Conservation (phyloP, 106 monocot species). For the Ottelia alismoides region DNA sequence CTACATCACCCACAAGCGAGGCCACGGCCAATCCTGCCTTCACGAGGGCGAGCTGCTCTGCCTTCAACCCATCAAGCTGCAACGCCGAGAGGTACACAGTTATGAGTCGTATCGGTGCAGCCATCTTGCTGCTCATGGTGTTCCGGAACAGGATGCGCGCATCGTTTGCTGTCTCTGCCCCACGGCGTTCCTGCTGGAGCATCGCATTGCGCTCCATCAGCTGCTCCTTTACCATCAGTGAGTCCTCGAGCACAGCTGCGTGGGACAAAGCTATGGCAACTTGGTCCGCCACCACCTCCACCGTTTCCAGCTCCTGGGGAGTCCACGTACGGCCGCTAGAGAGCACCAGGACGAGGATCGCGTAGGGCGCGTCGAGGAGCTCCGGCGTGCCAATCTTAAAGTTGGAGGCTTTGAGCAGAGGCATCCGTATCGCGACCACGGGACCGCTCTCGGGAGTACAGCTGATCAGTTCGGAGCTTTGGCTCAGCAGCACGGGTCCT, state of each 20-base stretch:
- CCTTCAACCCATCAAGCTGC: constrained; percentile 1
- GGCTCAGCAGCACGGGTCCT: constrained; percentile 1
- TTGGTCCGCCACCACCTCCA: constrained; percentile 29
- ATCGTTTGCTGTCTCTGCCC: neutral
- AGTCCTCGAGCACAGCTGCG: constrained; percentile 22
- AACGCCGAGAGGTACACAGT: neutral
- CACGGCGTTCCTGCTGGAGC: constrained; percentile 2
- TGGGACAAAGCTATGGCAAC: constrained; percentile 30
- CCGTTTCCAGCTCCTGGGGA: constrained; percentile 18
- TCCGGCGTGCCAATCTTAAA: neutral
- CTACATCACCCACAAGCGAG: constrained; percentile 2
- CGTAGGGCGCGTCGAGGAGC: neutral
- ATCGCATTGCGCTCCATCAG: constrained; percentile 6
- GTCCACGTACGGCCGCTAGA: neutral
- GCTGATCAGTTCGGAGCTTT: neutral
- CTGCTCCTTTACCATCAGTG: constrained; percentile 19
- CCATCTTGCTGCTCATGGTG: constrained; percentile 5
- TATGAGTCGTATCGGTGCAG: neutral
- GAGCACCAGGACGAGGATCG: constrained; percentile 8
- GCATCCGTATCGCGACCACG: constrained; percentile 1
- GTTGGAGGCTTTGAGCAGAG: constrained; percentile 1
- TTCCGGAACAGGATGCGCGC: constrained; percentile 1
- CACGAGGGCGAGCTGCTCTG: constrained; percentile 7
- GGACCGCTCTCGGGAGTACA: neutral
- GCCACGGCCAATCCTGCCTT: neutral